These are phyloP conservation scores for Cyberlindnera mycetangii DNA, from an alignment of 805 yeast species.

Conservation along the genomic window DNA sequence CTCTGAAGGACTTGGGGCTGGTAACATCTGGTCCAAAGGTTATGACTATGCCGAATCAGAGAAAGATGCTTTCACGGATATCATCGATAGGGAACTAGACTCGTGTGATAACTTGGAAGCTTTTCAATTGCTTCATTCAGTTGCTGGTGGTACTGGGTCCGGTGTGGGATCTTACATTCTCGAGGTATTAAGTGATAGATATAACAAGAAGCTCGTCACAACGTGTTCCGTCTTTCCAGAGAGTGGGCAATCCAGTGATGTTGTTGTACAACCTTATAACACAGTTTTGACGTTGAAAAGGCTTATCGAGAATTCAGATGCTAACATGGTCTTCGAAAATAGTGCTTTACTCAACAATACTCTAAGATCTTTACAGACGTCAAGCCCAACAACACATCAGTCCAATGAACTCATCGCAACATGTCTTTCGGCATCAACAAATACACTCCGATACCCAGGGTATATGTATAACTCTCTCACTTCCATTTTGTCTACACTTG, in stretches of 20 bases:
- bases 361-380: constrained; percentile 51
- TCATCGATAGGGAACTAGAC: constrained; percentile 87
- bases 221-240: constrained; percentile 87
- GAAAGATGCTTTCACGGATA: constrained; percentile 71
- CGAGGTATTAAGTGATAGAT: constrained; percentile 77
- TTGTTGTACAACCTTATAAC: constrained; percentile 97
- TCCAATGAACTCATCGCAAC: constrained; percentile 84
- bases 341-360: constrained; percentile 78
- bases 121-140: constrained; percentile 87
- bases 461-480: constrained; percentile 86
- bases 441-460: constrained; percentile 87
- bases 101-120: constrained; percentile 87
- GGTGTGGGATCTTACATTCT: constrained; percentile 86
- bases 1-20: constrained; percentile 89
- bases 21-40: constrained; percentile 94
- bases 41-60: constrained; percentile 68
- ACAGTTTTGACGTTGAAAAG: constrained; percentile 79
- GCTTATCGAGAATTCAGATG: constrained; percentile 80
- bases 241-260: constrained; percentile 80
- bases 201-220: constrained; percentile 75
- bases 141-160: constrained; percentile 98
- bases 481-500: constrained; percentile 73
- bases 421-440: constrained; percentile 79
- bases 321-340: constrained; percentile 87
- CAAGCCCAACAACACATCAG: constrained; percentile 67